Evolutionary conservation across 2,329 filamentous ascomycete genomes (phyloP).

Genomic region (Xylogone sp.): DNA sequence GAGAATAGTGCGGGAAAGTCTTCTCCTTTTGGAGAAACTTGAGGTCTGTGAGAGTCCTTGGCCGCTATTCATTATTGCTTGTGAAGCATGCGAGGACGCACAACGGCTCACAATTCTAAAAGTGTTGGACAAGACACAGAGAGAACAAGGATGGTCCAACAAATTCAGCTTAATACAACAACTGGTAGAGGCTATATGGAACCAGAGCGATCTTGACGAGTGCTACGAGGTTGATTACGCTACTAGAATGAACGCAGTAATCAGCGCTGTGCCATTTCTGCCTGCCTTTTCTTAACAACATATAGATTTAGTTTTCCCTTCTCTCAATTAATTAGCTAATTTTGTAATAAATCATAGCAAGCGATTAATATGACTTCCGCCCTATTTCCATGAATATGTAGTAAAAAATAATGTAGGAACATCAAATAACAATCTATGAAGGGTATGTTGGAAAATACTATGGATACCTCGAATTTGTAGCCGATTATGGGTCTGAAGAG

Average conservation of each 20-base stretch:
- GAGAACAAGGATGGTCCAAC: not conserved
- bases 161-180: not conserved
- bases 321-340: no score
- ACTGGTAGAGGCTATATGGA: slow-evolving; percentile 3
- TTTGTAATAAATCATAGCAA: no score
- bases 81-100: slow-evolving; percentile 1
- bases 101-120: not conserved
- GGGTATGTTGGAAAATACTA: no score
- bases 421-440: no score
- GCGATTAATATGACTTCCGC: no score
- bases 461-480: no score
- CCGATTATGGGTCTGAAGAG: no score
- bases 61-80: slow-evolving; percentile 3
- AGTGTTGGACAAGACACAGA: not conserved
- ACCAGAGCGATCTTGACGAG: slow-evolving; percentile 1
- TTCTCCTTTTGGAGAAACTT: not conserved
- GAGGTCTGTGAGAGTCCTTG: not conserved
- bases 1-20: not conserved
- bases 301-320: no score
- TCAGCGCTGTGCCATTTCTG: not conserved
- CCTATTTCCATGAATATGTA: no score
- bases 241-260: slow-evolving; percentile 1
- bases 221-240: not conserved
- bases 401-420: no score
- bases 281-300: slow-evolving; percentile 2